These are phyloP conservation scores for Domatiomyces catenatus DNA, from an alignment of 2,329 filamentous ascomycete genomes.

Conservation along the genomic window DNA sequence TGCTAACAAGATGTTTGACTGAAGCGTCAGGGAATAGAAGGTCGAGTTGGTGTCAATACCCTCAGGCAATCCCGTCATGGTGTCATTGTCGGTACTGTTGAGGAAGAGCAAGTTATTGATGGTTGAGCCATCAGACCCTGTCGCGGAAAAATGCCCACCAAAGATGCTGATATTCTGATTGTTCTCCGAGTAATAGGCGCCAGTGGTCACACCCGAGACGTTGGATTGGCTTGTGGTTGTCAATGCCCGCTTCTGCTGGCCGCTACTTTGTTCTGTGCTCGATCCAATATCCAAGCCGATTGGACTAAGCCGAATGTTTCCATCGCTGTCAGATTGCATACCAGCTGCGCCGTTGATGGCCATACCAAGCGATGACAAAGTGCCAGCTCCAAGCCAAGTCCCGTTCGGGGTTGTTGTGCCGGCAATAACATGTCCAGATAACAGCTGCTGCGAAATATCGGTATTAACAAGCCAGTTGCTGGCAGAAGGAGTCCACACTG, in stretches of 20 bases:
- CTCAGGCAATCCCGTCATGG: conserved; percentile 52
- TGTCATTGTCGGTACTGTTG: conserved; percentile 53
- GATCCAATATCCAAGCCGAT: conserved; percentile 36
- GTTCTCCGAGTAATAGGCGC: conserved; percentile 57
- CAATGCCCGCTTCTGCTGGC: conserved; percentile 17
- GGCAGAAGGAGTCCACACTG: conserved; percentile 76
- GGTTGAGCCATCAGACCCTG: conserved; percentile 49
- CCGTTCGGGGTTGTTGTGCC: conserved; percentile 48
- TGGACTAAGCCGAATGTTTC: conserved; percentile 23
- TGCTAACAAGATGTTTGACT: conserved; percentile 57
- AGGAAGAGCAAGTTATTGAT: conserved; percentile 73
- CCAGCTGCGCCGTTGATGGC: conserved; percentile 57
- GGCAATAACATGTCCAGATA: conserved; percentile 59
- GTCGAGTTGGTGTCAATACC: conserved; percentile 57
- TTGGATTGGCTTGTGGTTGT: conserved; percentile 21
- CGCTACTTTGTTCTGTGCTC: conserved; percentile 10
- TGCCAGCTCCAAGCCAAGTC: conserved; percentile 62
- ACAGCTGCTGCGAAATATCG: conserved; percentile 43
- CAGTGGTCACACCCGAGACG: conserved; percentile 46
- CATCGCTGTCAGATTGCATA: conserved; percentile 29
- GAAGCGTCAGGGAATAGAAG: conserved; percentile 55
- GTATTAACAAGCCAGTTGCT: conserved; percentile 77
- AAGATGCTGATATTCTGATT: conserved; percentile 70
- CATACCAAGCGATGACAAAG: conserved; percentile 59
- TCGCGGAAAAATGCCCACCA: conserved; percentile 70